Evolutionary conservation across 2,329 filamentous ascomycete species (phyloP), one percentile per base, ranked within the genome.

Genomic region (Xylariaceae sp.): DNA sequence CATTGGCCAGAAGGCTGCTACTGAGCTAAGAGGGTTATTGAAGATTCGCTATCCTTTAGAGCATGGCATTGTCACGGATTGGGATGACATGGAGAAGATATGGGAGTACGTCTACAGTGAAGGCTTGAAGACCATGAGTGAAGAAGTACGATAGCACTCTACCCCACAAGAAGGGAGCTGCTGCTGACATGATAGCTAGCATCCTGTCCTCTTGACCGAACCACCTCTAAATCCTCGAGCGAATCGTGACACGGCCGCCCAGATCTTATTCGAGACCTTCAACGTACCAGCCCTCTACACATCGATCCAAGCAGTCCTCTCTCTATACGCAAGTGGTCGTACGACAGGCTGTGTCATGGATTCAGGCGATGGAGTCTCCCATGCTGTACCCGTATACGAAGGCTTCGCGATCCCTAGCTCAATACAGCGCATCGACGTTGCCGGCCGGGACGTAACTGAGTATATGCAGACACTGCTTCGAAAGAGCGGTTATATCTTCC

Each of bases 11-110:
- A 88, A 91, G 72, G 84, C 84, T 15, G 92, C 93, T 55, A 89
- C 92, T 65, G 92, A 97, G 70, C 81, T 96, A 67, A 86, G 93
- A 68, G 94, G 94, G 3, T 78, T 99, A 57, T 81, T 99, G 65
- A 99, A 97, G 82, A 97, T 99, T 66, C 83, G 86, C 62, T 97
- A 97, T 72, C 94, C 94, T 37, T 78, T 99, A 50, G 94, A 97
- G 77, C 94, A 99, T 72, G 94, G 94, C 65, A 95, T 99, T 67
- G 94, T 99, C 59, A 99, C 94, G 64, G 92, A 99, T 74, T 99
- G 94, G 94, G 94, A 97, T 71, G 94, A 99, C 70, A 99, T 99
- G 94, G 94, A 99, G 79, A 87, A 91, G 77, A 99, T 99, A 75
- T 99, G 94, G 94, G 90, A 95, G 67, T 94, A 96, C 70, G 92